A percentile compares a stretch with the other conserved stretches of the same genome.
phyloP scores from a whole-genome alignment of 371 early-diverging fungal genomes.

The Thermomucor indicae-seudaticae region DNA sequence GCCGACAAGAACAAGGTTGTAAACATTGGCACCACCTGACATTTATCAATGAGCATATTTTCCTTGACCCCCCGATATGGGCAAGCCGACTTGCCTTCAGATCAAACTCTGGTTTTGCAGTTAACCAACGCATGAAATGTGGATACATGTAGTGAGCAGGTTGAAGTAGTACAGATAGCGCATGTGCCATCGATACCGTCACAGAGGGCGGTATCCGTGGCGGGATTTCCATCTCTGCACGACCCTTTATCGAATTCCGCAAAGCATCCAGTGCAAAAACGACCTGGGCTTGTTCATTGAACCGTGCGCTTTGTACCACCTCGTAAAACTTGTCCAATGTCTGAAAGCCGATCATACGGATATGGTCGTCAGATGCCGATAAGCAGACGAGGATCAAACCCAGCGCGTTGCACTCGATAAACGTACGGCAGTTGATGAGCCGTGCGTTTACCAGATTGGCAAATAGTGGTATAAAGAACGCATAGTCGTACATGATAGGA shows the following conservation, averaged over 20 bases:
- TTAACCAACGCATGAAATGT: slow-evolving; percentile 66
- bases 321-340: slow-evolving; percentile 65
- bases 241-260: slow-evolving; percentile 60
- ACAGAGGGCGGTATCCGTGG: slow-evolving; percentile 65
- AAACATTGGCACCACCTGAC: slow-evolving; percentile 77
- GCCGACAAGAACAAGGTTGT: slow-evolving; percentile 62
- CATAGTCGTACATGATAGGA: slow-evolving; percentile 53
- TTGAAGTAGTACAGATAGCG: slow-evolving; percentile 54
- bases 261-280: slow-evolving; percentile 61
- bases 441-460: slow-evolving; percentile 55
- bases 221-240: slow-evolving; percentile 33
- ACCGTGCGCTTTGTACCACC: slow-evolving; percentile 45
- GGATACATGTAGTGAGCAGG: slow-evolving; percentile 79
- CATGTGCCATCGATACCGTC: slow-evolving; percentile 65
- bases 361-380: slow-evolving; percentile 46
- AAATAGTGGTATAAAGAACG: slow-evolving; percentile 71
- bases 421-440: slow-evolving; percentile 52
- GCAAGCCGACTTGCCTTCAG: slow-evolving; percentile 46
- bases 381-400: slow-evolving; percentile 65
- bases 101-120: slow-evolving; percentile 69
- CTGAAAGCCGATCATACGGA: slow-evolving; percentile 62
- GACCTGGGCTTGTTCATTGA: slow-evolving; percentile 66
- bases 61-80: background rate
- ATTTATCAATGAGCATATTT: background rate
- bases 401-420: slow-evolving; percentile 69